Base-by-base conservation (phyloP, 2,329 filamentous ascomycete species). In the Fusarium sp. region DNA sequence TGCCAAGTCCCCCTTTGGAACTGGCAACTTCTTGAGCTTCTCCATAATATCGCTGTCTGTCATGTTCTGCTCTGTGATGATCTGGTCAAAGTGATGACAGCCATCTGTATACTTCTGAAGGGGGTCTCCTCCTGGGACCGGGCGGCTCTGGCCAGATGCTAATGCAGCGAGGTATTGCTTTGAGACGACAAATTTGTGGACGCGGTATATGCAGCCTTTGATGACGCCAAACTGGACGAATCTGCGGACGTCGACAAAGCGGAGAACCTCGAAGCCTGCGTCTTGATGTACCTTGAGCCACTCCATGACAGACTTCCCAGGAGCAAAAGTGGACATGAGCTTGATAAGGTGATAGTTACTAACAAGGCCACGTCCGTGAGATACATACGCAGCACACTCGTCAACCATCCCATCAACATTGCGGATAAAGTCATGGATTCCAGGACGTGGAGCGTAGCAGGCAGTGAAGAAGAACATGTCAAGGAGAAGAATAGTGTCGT, bases 141-240 rank as follows among this genome's bases (percentile, higher is more conserved):
- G 80, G 24, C 79, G 76, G 38, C 83, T 83, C 74, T 86, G 82
- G 3, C 87, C 87, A 38, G 85, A 85, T 3, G 86, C 88, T 56
- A 89, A 76, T 4, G 82, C 81, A 10, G 85, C 83, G 23, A 91
- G 79, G 71, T 89, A 88, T 76, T 88, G 86, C 74, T 88, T 89
- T 6, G 86, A 89, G 2, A 97, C 88, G 28, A 93, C 92, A 77
- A 97, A 97, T 78, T 96, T 97, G 81, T 98, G 93, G 39, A 98
- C 91, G 33, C 96, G 89, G 79, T 98, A 98, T 24, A 99, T 82
- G 71, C 97, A 92, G 18, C 95, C 94, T 81, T 98, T 98, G 78
- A 98, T 97, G 62, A 98, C 88, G 59, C 95, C 96, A 75, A 98
- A 99, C 62, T 97, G 97, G 68, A 98, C 93, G 68, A 99, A 91